phyloP scores from a whole-genome alignment of 2,329 filamentous ascomycete genomes.

The Xenosphaeropsis pyriputrescens region DNA sequence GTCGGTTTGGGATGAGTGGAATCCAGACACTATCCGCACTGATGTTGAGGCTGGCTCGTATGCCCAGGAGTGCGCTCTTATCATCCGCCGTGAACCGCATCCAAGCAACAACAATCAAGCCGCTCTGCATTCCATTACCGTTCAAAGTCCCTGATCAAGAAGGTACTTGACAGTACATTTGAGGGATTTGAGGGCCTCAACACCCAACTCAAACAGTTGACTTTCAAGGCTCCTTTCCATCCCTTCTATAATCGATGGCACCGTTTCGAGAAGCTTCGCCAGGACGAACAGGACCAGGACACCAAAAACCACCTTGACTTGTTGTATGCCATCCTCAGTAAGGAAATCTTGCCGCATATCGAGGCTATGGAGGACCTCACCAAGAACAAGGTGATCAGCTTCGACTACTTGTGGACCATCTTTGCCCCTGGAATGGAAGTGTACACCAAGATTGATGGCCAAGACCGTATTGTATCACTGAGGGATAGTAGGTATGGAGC shows the following conservation, averaged over 20 bases:
- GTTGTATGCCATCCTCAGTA: slow-evolving; percentile 29
- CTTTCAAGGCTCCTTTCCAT: slow-evolving; percentile 44
- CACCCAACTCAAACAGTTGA: slow-evolving; percentile 40
- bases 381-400: slow-evolving; percentile 35
- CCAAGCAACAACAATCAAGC: slow-evolving; percentile 7
- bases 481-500: slow-evolving; percentile 18
- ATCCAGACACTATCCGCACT: slow-evolving; percentile 2
- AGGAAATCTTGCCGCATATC: slow-evolving; percentile 35
- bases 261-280: slow-evolving; percentile 24
- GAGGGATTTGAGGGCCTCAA: slow-evolving; percentile 44
- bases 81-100: slow-evolving; percentile 11
- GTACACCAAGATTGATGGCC: slow-evolving; percentile 18
- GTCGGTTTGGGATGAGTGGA: slow-evolving; percentile 7
- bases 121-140: slow-evolving; percentile 29
- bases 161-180: slow-evolving; percentile 37
- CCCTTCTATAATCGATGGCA: slow-evolving; percentile 54
- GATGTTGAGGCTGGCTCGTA: slow-evolving; percentile 4
- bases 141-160: slow-evolving; percentile 48
- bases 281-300: slow-evolving; percentile 24
- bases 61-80: slow-evolving; percentile 7
- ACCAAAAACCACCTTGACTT: slow-evolving; percentile 31
- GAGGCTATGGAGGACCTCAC: slow-evolving; percentile 34
- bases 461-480: slow-evolving; percentile 24
- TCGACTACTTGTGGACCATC: slow-evolving; percentile 36
- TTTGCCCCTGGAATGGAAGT: slow-evolving; percentile 31